Evolutionary conservation across 2,329 filamentous ascomycete species (phyloP), one percentile per base, ranked within the genome.

Genomic region (Trichothecium sympodiale): DNA sequence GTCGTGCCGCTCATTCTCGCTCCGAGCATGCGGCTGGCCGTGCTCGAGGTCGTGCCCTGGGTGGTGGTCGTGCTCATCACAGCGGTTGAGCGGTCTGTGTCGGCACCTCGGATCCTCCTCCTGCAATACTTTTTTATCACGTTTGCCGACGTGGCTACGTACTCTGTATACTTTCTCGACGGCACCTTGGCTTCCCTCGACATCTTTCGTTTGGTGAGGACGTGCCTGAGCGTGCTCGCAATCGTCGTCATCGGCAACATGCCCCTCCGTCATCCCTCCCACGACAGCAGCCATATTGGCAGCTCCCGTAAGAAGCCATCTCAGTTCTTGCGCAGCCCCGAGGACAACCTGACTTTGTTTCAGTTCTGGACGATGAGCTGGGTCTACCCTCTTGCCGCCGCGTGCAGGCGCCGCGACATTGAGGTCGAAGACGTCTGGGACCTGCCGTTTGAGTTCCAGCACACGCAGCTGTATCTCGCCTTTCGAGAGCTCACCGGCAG

Each of bases 311-410:
- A 41, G 2, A 37, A 48, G 5, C 57, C 58, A 0, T 56, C 48
- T 2, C 45, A 47, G 17, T 44, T 51, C 12, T 43, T 83, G n/a
- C 79, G 85, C 37, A 76, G 71, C 27, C 67, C 87, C 0, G 87
- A 94, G 53, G 87, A 94, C 46, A 77, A 82, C 43, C 54, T 94
- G 17, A 82, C 71, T 1, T 63, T 88, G 1, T 87, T 84, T 71
- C 82, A 88, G 45, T 94, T 85, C 59, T 82, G 89, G 73, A 80
- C 75, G 5, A 80, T 94, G 18, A 83, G 75, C 0, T 94, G 87
- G 87, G 80, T 94, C 60, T 64, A 65, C 1, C 80, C 86, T 0
- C 59, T 94, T 6, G 85, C 93, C 10, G 60, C 64, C 2, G 56
- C 77, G 17, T 84, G 80, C 2, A 71, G 65, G 29, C 61, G 64